Percentiles rank a stretch among this genome's conserved stretches.
These are phyloP conservation scores for Plasmopara viticola DNA, from an alignment of 352 stramenopile species.

Conservation along the genomic window DNA sequence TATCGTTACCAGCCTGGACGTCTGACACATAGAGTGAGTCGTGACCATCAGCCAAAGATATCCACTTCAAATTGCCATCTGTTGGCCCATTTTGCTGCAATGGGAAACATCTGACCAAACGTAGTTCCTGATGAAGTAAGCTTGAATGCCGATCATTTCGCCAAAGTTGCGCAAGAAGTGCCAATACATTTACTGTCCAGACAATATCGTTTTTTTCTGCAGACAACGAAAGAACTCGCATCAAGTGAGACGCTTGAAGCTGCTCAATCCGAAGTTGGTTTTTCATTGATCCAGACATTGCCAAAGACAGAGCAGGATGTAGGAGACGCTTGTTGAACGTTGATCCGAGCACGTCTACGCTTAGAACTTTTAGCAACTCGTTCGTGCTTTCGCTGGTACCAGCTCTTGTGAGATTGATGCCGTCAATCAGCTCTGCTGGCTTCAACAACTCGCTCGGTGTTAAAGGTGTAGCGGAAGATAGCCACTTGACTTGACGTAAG, in stretches of 20 bases:
- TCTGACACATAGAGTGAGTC: constrained; percentile 27
- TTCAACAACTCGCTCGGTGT: constrained; percentile 10
- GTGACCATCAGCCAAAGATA: constrained; percentile 37
- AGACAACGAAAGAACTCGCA: constrained; percentile 43
- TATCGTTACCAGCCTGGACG: constrained; percentile 3
- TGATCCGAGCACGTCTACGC: constrained; percentile 17
- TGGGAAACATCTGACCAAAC: constrained; percentile 68
- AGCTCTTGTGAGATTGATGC: constrained; percentile 14
- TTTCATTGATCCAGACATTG: constrained; percentile 43
- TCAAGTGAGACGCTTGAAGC: constrained; percentile 52
- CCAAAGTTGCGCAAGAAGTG: constrained; percentile 52
- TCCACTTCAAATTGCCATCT: constrained; percentile 20
- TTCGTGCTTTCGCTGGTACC: constrained; percentile 12
- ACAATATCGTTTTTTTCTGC: constrained; percentile 29
- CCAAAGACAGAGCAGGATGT: constrained; percentile 32
- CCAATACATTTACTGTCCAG: constrained; percentile 37
- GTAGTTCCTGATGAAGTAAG: constrained; percentile 54
- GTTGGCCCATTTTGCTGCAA: constrained; percentile 23
- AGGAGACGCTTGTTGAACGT: constrained; percentile 52
- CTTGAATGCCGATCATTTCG: constrained; percentile 40
- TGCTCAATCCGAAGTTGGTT: constrained; percentile 56
- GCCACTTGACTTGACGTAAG: constrained; percentile 43
- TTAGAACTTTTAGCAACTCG: constrained; percentile 14
- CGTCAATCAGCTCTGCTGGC: constrained; percentile 45
- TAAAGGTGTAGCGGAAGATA: constrained; percentile 16